Conservation (phyloP, 345 rosid species). For the Cardamine resedifolia region DNA sequence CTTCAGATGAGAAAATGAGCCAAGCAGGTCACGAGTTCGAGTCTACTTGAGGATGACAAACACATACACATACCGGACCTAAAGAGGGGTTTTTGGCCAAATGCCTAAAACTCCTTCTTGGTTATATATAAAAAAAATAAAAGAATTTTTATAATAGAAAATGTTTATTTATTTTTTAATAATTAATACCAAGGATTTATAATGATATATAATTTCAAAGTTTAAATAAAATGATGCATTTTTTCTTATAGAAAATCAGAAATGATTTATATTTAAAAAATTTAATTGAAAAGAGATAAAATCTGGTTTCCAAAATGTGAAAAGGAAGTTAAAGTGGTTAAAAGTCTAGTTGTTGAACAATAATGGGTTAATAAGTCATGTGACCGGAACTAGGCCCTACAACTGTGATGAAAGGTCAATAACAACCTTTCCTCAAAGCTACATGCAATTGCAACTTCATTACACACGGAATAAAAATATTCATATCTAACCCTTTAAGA, state of each 20-base stretch:
- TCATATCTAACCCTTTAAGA: constrained; percentile 23
- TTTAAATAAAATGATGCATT: not conserved
- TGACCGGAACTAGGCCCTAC: constrained; percentile 35
- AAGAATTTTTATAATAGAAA: not conserved
- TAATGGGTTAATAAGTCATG: constrained; percentile 40
- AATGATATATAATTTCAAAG: not conserved
- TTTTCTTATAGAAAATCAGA: not conserved
- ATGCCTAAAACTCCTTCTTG: too few species aligned
- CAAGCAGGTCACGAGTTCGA: too few species aligned
- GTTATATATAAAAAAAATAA: too few species aligned
- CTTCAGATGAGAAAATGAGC: too few species aligned
- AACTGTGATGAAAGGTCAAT: constrained; percentile 40
- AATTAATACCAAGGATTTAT: not conserved
- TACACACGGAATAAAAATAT: constrained; percentile 9
- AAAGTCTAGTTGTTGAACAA: constrained; percentile 42
- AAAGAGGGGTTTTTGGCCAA: too few species aligned
- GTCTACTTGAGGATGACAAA: too few species aligned
- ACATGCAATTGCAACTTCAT: constrained; percentile 20
- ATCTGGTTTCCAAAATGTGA: constrained; percentile 32
- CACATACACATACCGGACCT: too few species aligned
- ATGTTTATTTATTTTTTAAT: not conserved
- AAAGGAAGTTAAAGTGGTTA: constrained; percentile 40
- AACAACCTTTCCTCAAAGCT: constrained; percentile 34
- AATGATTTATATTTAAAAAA: not conserved
- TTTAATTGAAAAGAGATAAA: not conserved